Percentiles rank a stretch among this genome's conserved stretches.
These are phyloP conservation scores for Podaxis sp. DNA, from an alignment of 768 basidiomycete genomes.

Conservation along the genomic window DNA sequence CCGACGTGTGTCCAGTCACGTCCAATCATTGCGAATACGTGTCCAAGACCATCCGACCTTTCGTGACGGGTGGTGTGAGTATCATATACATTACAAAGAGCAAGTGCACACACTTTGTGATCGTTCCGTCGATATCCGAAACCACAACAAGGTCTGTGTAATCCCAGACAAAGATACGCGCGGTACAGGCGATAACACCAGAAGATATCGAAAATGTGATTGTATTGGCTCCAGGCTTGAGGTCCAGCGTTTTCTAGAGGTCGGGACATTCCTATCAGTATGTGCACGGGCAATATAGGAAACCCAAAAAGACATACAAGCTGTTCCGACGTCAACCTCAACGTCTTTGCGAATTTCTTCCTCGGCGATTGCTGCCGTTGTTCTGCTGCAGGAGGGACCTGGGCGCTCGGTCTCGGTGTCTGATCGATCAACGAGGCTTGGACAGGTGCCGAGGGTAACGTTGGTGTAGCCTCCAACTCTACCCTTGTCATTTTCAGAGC, in stretches of 20 bases:
- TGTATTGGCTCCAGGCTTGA: conserved; percentile 84
- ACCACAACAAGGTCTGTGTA: conserved; percentile 86
- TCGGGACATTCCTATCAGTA: neutral
- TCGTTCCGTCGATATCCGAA: conserved; percentile 98
- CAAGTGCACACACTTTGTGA: conserved; percentile 73
- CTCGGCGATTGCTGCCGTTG: conserved; percentile 9
- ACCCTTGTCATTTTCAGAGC: neutral
- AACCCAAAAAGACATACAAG: conserved; percentile 48
- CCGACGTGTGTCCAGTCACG: conserved; percentile 98
- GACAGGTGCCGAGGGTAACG: conserved; percentile 35
- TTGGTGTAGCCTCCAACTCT: conserved; percentile 30
- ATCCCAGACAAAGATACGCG: conserved; percentile 95
- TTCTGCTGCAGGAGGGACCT: conserved; percentile 14
- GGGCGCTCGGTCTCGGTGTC: neutral
- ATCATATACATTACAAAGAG: neutral
- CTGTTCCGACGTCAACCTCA: conserved; percentile 92
- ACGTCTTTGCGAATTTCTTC: conserved; percentile 82
- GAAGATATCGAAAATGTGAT: conserved; percentile 93
- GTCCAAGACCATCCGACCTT: conserved; percentile 94
- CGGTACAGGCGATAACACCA: conserved; percentile 79
- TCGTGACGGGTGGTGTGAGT: neutral
- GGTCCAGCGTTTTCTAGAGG: conserved; percentile 74
- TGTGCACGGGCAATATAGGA: neutral
- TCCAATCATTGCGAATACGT: conserved; percentile 96
- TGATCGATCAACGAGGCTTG: neutral